Evolutionary conservation across 2,329 filamentous ascomycete species (phyloP).

Genomic region (Scedosporium boydii): DNA sequence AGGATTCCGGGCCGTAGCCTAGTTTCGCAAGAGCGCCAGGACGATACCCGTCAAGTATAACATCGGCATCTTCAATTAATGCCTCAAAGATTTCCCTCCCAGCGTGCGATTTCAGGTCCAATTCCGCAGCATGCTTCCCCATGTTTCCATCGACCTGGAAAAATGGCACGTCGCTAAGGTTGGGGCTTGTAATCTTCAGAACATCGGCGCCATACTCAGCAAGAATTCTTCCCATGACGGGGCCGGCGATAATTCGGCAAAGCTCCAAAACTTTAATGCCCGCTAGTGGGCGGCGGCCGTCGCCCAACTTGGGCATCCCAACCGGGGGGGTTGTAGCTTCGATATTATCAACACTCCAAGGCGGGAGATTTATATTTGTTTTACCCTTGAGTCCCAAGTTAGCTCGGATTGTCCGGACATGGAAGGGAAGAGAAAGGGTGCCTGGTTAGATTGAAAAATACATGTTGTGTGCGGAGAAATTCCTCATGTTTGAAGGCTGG

Average conservation of each 20-base stretch:
- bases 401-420: too few species aligned
- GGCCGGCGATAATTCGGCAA: constrained; percentile 66
- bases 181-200: constrained; percentile 58
- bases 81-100: constrained; percentile 47
- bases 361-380: constrained; percentile 17
- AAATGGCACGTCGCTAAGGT: constrained; percentile 61
- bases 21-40: constrained; percentile 45
- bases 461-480: constrained; percentile 42
- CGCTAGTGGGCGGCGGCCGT: constrained; percentile 28
- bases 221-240: constrained; percentile 60
- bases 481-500: constrained; percentile 49
- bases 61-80: constrained; percentile 52
- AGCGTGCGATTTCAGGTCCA: constrained; percentile 49
- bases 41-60: constrained; percentile 59
- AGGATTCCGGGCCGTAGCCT: constrained; percentile 2
- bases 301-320: constrained; percentile 3
- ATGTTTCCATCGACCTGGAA: constrained; percentile 66
- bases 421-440: too few species aligned
- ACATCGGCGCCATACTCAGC: constrained; percentile 70
- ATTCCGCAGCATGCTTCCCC: constrained; percentile 56
- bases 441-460: constrained; percentile 8
- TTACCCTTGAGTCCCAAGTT: neutral
- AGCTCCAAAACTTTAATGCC: constrained; percentile 67
- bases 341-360: constrained; percentile 40
- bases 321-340: constrained; percentile 39